Evolutionary conservation across 1,284 basidiomycete species (phyloP), one percentile per base, ranked within the genome.

Genomic region (Grifola frondosa): DNA sequence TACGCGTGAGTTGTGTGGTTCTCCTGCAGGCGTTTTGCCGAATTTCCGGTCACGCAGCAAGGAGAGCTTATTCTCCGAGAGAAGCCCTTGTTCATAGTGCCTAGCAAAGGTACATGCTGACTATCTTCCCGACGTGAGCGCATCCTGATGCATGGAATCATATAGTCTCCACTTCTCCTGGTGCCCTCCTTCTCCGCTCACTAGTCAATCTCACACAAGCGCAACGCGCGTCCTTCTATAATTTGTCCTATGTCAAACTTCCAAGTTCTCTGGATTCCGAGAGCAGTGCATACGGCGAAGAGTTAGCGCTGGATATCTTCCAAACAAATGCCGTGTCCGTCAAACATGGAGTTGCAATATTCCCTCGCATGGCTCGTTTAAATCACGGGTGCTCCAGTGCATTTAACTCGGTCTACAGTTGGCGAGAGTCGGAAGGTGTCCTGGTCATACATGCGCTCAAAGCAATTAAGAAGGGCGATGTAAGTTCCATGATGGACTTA

Each of bases 341-440:
- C 9, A 76, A 74, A 1, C 31, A 42, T 0, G 61, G 66, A 7
- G 75, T 76, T 4, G 81, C 80, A 0, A 66, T 85, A 12, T 84
- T 84, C 56, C 80, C 80, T 11, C 66, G 60, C 17, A 80, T 78
- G 69, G 79, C 80, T 9, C 66, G 81, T 32, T 52, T 84, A 42
- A 85, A 85, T 52, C 81, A 84, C 49, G 81, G 77, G 0, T 84
- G 81, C 56, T 75, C 80, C 4, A 68, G 71, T 41, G 78, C 79
- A 8, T 83, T 84, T 63, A 83, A 83, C 57, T 69, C 69, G 3
- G 75, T 84, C 11, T 84, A 84, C 54, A 68, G 68, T 1, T 84
- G 75, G 73, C 66, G 76, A 44, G 67, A 73, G 29, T 55, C 63
- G 15, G 74, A 79, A 46, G 59, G 61, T 7, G 59, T 60, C 5